phyloP scores from a whole-genome alignment of 2,329 filamentous ascomycete genomes.

The Ceratocystis destructans region DNA sequence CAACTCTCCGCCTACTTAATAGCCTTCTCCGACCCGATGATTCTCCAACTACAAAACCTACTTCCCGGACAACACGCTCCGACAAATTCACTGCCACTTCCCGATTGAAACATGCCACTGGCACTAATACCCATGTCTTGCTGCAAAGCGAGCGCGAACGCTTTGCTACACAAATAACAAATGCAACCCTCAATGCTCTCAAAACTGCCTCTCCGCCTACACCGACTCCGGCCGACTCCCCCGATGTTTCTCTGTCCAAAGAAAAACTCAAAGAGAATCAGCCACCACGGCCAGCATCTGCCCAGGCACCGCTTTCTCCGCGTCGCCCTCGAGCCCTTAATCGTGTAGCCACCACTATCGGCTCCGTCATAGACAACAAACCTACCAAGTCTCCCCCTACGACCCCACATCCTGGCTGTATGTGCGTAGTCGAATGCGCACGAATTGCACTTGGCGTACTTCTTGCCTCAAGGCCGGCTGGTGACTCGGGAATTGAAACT shows the following conservation, averaged over 20 bases:
- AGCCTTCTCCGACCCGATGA: constrained; percentile 16
- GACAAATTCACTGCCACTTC: constrained; percentile 23
- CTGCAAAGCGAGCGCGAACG: constrained; percentile 47
- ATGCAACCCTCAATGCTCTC: constrained; percentile 53
- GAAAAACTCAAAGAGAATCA: constrained; percentile 6
- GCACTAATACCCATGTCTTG: constrained; percentile 26
- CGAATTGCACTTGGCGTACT: constrained; percentile 53
- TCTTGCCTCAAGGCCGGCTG: constrained; percentile 21
- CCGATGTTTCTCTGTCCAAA: neutral
- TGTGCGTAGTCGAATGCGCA: constrained; percentile 54
- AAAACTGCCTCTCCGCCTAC: constrained; percentile 36
- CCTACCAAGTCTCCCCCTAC: constrained; percentile 24
- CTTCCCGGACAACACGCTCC: constrained; percentile 19
- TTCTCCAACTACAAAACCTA: constrained; percentile 10
- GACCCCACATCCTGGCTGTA: constrained; percentile 31
- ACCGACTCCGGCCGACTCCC: neutral
- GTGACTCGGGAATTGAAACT: constrained; percentile 53
- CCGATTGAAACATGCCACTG: constrained; percentile 26
- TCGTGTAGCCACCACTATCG: constrained; percentile 42
- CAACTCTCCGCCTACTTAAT: constrained; percentile 16
- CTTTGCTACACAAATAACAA: constrained; percentile 61
- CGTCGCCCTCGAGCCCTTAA: constrained; percentile 49
- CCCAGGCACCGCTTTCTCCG: constrained; percentile 36
- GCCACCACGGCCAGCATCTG: constrained; percentile 11
- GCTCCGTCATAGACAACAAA: constrained; percentile 24